Evolutionary conservation across 805 yeast genomes (phyloP).

Genomic region (Alloascoidea hylecoeti): DNA sequence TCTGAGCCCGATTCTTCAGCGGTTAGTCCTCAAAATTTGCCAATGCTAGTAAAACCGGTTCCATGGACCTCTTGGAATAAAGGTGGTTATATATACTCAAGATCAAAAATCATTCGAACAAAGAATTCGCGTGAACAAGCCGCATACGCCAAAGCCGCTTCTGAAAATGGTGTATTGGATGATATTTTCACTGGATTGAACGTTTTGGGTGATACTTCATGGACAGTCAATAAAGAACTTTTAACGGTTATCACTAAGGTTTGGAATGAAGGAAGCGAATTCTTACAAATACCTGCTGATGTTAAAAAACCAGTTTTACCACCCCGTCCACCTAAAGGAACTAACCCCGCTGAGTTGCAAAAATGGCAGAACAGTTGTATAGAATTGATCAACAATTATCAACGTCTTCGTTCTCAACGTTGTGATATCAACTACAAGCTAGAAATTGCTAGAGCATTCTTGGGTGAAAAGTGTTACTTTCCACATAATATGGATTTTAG

Average conservation of each 20-base stretch:
- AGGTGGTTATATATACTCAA: conserved; percentile 74
- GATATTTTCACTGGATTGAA: conserved; percentile 69
- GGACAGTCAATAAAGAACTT: conserved; percentile 77
- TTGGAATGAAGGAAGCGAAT: conserved; percentile 78
- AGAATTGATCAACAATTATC: conserved; percentile 40
- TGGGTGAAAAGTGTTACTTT: conserved; percentile 45
- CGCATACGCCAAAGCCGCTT: conserved; percentile 81
- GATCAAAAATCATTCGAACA: conserved; percentile 53
- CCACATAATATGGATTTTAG: conserved; percentile 55
- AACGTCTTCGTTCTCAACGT: conserved; percentile 68
- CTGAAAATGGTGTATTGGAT: conserved; percentile 49
- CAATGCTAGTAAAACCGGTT: conserved; percentile 85
- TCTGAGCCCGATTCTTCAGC: conserved; percentile 50
- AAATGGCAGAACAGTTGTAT: conserved; percentile 57
- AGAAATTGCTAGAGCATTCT: conserved; percentile 88
- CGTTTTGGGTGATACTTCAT: conserved; percentile 74
- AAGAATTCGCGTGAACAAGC: conserved; percentile 80
- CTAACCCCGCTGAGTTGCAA: conserved; percentile 59
- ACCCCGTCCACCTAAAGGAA: conserved; percentile 41
- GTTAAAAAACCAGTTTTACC: conserved; percentile 28
- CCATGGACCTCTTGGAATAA: conserved; percentile 74
- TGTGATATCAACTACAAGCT: conserved; percentile 90
- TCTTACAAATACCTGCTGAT: conserved; percentile 58
- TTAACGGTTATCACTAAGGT: conserved; percentile 56
- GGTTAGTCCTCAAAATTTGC: conserved; percentile 75